A percentile compares a stretch with the other conserved stretches of the same genome.
phyloP scores from a whole-genome alignment of 495 filamentous ascomycete genomes.

The Lindgomyces ingoldianus region DNA sequence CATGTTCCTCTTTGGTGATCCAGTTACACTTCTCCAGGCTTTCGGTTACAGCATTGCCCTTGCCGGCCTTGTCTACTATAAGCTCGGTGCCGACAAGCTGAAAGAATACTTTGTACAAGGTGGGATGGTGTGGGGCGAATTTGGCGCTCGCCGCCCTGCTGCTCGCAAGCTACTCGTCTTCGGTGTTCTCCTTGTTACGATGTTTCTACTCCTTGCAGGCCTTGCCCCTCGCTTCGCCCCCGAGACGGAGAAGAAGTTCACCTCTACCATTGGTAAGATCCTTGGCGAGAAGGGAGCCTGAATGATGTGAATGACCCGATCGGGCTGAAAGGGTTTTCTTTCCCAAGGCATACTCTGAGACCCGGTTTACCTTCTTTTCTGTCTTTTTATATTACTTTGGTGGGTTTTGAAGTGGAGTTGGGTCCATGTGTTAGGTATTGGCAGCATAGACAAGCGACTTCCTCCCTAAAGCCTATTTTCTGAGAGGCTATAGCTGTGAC shows the following conservation, averaged over 20 bases:
- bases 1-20: constrained; percentile 85
- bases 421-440: constrained; percentile 20
- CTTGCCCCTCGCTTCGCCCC: constrained; percentile 41
- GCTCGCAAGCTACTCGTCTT: constrained; percentile 76
- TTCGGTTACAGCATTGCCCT: constrained; percentile 95
- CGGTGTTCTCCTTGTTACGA: constrained; percentile 57
- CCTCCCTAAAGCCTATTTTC: not conserved
- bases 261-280: constrained; percentile 17
- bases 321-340: not conserved
- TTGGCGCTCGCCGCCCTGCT: constrained; percentile 71
- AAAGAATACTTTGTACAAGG: constrained; percentile 73
- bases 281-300: constrained; percentile 10
- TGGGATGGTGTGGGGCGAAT: constrained; percentile 78
- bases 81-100: constrained; percentile 84
- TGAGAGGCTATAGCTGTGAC: not conserved
- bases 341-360: not conserved
- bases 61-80: constrained; percentile 91
- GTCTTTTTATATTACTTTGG: constrained; percentile 19
- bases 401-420: constrained; percentile 13
- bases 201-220: constrained; percentile 70
- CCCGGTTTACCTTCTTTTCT: constrained; percentile 21
- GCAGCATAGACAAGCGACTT: constrained; percentile 31
- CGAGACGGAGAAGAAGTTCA: constrained; percentile 18
- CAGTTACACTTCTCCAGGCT: constrained; percentile 78
- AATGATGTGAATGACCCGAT: not conserved